Evolutionary conservation across 768 basidiomycete species (phyloP), one percentile per base, ranked within the genome.

Genomic region (Nevesoporus exiguus): DNA sequence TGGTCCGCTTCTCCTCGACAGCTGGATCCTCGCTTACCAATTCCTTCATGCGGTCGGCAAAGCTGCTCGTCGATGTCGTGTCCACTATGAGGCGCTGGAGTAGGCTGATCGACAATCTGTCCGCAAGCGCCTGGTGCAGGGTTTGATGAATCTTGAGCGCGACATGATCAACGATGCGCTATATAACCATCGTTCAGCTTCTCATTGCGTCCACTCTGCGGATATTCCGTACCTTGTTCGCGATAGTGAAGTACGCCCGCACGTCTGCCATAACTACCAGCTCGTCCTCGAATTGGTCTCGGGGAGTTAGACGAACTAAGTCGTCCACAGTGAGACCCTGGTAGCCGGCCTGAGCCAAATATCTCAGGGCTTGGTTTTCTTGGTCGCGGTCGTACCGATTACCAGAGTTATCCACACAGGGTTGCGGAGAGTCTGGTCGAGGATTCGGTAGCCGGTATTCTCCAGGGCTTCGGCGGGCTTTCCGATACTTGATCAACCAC

Each of bases 131-230:
- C 36, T 74, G 71, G 41, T 80, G 72, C 30, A 83, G 69, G 8
- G 70, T 63, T 21, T 72, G 74, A 52, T 81, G 78, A 31, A 82
- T 81, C 42, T 68, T 71, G 13, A 78, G 63, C 1, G 84, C 82
- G 21, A 84, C 47, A 34, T 76, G 68, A 54, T 86, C 85, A 33
- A 82, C 75, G 58, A 82, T 71, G 10, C 82, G 77, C 84, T 86
- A 27, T 25, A 50, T 0, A n/a, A 30, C 9, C 25, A 24, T 42
- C 19, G 17, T 36, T 33, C 9, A 52, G 42, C 14, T 14, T 51
- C 34, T 34, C 27, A 27, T n/a, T 10, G 8, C 0, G 14, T 54
- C 17, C 17, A 6, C 19, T 30, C 21, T 3, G 7, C n/a, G 3
- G 22, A 15, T 42, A 52, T 19, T 13, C 1, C 67, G n/a, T 54